Conservation (phyloP, 257 asterid species). For the Eustoma russellianum region DNA sequence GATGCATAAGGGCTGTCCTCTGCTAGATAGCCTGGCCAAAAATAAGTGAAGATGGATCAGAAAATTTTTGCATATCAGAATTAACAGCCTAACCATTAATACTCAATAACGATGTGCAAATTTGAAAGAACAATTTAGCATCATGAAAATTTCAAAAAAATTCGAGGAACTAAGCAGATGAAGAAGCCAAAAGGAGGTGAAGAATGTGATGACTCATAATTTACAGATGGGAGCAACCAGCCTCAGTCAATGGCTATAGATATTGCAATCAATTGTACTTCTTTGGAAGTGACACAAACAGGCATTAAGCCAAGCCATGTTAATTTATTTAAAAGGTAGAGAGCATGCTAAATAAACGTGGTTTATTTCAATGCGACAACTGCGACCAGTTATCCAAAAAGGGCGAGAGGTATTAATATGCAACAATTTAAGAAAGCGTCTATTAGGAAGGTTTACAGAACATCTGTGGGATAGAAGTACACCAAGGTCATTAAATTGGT, state of each 20-base stretch:
- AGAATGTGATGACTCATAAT: background rate
- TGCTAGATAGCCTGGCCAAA: slow-evolving; percentile 46
- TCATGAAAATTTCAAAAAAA: background rate
- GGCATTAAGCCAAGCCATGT: background rate
- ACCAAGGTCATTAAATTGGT: background rate
- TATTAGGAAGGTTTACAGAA: background rate
- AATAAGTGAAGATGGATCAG: background rate
- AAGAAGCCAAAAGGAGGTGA: background rate
- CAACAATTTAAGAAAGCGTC: background rate
- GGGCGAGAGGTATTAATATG: background rate
- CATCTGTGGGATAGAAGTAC: background rate
- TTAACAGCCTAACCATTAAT: background rate
- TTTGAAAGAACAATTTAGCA: background rate
- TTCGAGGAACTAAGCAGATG: background rate
- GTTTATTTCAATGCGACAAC: no score
- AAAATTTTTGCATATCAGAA: background rate
- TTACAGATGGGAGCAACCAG: background rate
- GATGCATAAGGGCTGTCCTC: slow-evolving; percentile 71
- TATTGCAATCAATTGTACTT: background rate
- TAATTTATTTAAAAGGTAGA: no score
- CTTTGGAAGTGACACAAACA: background rate
- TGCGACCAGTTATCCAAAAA: no score
- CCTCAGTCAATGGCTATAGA: background rate
- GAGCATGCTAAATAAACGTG: no score
- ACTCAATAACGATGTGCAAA: background rate